Evolutionary conservation across 2,329 filamentous ascomycete genomes (phyloP), one percentile per base, ranked within the genome.

Genomic region (Ascocoryne sarcoides): DNA sequence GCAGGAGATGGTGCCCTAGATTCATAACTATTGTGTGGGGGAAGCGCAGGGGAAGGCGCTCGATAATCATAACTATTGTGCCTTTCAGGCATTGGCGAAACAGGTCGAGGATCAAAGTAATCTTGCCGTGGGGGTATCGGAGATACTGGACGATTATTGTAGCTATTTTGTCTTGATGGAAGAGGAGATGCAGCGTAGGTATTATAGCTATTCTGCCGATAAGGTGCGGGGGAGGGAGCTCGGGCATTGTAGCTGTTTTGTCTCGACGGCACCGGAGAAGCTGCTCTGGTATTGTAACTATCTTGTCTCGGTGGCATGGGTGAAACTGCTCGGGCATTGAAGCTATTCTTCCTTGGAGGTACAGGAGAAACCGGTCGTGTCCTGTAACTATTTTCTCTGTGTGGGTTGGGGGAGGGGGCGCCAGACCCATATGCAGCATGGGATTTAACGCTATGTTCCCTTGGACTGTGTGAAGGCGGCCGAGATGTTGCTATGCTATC

Each of bases 1-100:
- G 49, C 57, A 21, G 66, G 68, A 18, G 65, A 68, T 15, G 45
- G 59, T 4, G 59, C 62, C 40, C 64, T 58, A 39, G 68, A 75
- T 44, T 60, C 60, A 33, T 62, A 60, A 21, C 46, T 45, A 36
- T 60, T 50, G 28, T 57, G 48, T 20, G 49, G 52, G 12, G 57
- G 53, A 9, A 57, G 59, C 20, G 42, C 49, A 21, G 53, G 54
- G 10, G 56, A 57, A 20, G 52, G 51, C 7, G 43, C 52, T 23
- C 52, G 44, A 52, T 67, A 75, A 44, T 59, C 57, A 33, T 62
- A 60, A 17, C 45, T 44, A 32, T 61, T 50, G 26, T 56, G 48
- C 16, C 48, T 53, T 10, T 54, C 52, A 4, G 57, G 58, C 33
- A 49, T 46, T 31, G 54, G 52, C 23, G 58, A 53, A 53, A 59